Evolutionary conservation across 768 basidiomycete genomes (phyloP), one percentile per base, ranked within the genome.

Genomic region (Podaxis rugospora): DNA sequence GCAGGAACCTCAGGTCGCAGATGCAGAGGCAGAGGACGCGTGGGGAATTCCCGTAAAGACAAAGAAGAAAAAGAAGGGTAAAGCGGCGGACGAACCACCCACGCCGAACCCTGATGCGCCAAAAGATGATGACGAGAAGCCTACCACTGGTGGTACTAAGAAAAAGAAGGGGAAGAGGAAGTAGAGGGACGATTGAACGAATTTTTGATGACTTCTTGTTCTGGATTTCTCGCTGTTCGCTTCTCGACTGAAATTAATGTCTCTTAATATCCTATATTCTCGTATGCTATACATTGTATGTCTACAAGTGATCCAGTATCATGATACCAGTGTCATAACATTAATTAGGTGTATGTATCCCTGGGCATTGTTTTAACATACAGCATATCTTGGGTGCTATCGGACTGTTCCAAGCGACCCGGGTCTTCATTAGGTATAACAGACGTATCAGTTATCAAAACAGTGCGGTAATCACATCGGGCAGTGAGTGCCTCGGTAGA

Each of bases 61-160:
- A 49, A 67, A 67, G 60, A 66, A 68, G 62, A 68, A 68, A 50
- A 71, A 72, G 55, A 66, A 58, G 58, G 65, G 37, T 44, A 32
- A n/a, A 11, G 59, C 7, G 32, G 2, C 32, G 2, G 32, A 32
- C 2, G 32, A 32, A 32, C 32, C 32, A 32, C 32, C 32, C 9
- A 32, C 32, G 32, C 32, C 32, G 32, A 32, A 32, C 6, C 32
- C 32, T 32, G 32, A 32, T 32, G 0, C 32, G 7, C 32, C 7
- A 0, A 32, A 32, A 32, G 32, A 32, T 2, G 32, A 32, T 9
- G 32, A 32, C 9, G 32, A 32, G 32, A 32, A 32, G 32, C 9
- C 32, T 32, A 2, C 32, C 32, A 9, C 32, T 32, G 32, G 32
- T 9, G 32, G 6, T 9, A 7, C 1, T 32, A 32, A 32, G 32